phyloP scores from a whole-genome alignment of 73 alveolate species.

The Durusdinium trenchii region DNA sequence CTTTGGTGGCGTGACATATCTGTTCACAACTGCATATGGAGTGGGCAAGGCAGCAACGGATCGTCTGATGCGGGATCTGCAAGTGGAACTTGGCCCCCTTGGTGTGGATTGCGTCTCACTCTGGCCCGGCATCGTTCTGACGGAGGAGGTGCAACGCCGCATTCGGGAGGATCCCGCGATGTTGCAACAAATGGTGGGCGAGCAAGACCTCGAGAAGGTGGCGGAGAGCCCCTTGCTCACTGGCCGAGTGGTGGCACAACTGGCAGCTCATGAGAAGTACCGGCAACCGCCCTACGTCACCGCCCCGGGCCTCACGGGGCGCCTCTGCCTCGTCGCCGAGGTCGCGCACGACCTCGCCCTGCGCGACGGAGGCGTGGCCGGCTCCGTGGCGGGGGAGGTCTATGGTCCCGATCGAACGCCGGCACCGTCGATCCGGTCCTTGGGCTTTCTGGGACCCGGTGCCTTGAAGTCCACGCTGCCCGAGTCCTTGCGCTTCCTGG shows the following conservation, averaged over 20 bases:
- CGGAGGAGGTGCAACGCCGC: conserved; percentile 69
- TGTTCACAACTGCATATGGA: conserved; percentile 83
- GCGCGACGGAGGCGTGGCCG: conserved; percentile 63
- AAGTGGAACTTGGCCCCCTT: conserved; percentile 77
- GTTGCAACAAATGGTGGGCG: conserved; percentile 1
- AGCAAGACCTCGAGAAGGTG: conserved; percentile 12
- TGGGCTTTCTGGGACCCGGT: conserved; percentile 85
- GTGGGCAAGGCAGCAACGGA: conserved; percentile 85
- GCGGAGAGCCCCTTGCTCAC: conserved; percentile 60
- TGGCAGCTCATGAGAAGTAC: conserved; percentile 59
- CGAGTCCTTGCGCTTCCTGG: conserved; percentile 12
- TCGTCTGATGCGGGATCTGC: conserved; percentile 80
- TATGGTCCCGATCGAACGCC: conserved; percentile 79
- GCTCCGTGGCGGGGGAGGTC: conserved; percentile 52
- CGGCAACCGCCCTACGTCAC: conserved; percentile 81
- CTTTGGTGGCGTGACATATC: conserved; percentile 52
- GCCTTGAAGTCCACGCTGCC: conserved; percentile 62
- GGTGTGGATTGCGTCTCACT: conserved; percentile 82
- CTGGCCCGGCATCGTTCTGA: conserved; percentile 94
- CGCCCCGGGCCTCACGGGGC: conserved; percentile 83
- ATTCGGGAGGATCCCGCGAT: conserved; percentile 10
- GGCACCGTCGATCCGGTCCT: conserved; percentile 76
- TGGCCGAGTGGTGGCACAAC: conserved; percentile 62
- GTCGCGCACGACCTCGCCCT: conserved; percentile 10
- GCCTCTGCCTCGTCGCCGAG: conserved; percentile 63